phyloP scores from a whole-genome alignment of 441 rosid genomes.

The Jatropha podagrica region DNA sequence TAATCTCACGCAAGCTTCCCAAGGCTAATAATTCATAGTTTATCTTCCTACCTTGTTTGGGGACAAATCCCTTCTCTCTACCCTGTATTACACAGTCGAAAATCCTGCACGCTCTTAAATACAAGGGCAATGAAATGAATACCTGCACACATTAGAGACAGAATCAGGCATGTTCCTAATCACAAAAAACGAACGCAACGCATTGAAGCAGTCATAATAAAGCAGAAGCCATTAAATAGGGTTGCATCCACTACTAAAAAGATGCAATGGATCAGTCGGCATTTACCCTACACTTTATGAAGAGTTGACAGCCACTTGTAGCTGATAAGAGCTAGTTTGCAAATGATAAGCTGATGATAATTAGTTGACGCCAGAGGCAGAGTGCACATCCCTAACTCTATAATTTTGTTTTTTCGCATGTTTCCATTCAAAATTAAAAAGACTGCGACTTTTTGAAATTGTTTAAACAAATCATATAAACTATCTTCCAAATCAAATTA shows the following conservation, averaged over 20 bases:
- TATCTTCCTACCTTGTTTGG: slow-evolving; percentile 55
- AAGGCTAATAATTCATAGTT: slow-evolving; percentile 46
- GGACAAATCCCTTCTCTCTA: slow-evolving; percentile 33
- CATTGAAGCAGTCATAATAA: background rate
- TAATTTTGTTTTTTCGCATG: too few relatives aligned
- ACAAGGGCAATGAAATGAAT: slow-evolving; percentile 52
- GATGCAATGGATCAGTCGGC: background rate
- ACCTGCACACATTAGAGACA: slow-evolving; percentile 43
- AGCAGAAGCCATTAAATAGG: background rate
- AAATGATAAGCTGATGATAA: background rate
- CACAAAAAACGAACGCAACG: background rate
- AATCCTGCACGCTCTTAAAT: slow-evolving; percentile 44
- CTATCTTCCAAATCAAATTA: background rate
- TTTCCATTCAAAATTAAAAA: background rate
- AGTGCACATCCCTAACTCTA: background rate
- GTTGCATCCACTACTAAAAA: background rate
- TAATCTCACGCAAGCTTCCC: slow-evolving; percentile 59
- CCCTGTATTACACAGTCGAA: slow-evolving; percentile 56
- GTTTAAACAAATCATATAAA: background rate
- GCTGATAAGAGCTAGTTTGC: too few relatives aligned
- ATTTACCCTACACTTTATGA: background rate
- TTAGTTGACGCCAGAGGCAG: background rate
- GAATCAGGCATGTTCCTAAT: slow-evolving; percentile 10
- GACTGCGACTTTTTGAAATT: background rate
- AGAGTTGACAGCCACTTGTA: too few relatives aligned